Base-by-base conservation (phyloP, 192 early-diverging fungal species). In the Martensiomyces pterosporus region DNA sequence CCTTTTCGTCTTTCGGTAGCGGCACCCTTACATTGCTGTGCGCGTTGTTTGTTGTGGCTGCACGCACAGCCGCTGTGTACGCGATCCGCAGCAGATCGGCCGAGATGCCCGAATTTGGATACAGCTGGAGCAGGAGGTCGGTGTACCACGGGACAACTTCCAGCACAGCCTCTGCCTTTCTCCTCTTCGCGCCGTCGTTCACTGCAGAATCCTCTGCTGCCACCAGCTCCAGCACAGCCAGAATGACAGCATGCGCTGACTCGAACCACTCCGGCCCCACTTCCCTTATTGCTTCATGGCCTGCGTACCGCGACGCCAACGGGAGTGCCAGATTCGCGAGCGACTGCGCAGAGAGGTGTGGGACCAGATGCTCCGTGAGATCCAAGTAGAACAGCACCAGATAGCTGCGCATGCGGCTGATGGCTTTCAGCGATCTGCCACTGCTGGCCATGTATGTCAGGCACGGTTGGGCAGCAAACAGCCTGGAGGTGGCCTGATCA, bases 321-420 rank as follows among this genome's bases (percentile, higher is more conserved):
- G 67, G 56, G 47, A 60, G 15, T 4, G 64, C 56, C 35, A 59
- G 18, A 2, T 22, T 24, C 1, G 3, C 8, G 14, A 63, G 42
- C 22, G 48, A 24, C 9, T 55, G 26, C 0, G 45, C 4, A 3
- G 2, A 1, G 13, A 63, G 36, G 12, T 21, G 17, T 0, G 14
- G 24, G 0, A 23, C 55, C 45, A 70, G 13, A n/a, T 71, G 67
- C 34, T 71, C 67, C 9, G 55, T 14, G 23, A 71, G n/a, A 14
- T 71, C 67, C 32, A 71, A 14, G 34, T 63, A 59, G 21, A 71
- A 71, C 42, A 71, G 48, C 24, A 70, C 55, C 0, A 46, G 14
- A 16, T 39, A 49, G 10, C 17, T 23, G 5, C 55, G 22, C 12
- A 32, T 50, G 9, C 14, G 24, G 12, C 19, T 18, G 0, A 12